Evolutionary conservation across 2,329 filamentous ascomycete species (phyloP).

Genomic region (Graphilbum ipis-grandicollis): DNA sequence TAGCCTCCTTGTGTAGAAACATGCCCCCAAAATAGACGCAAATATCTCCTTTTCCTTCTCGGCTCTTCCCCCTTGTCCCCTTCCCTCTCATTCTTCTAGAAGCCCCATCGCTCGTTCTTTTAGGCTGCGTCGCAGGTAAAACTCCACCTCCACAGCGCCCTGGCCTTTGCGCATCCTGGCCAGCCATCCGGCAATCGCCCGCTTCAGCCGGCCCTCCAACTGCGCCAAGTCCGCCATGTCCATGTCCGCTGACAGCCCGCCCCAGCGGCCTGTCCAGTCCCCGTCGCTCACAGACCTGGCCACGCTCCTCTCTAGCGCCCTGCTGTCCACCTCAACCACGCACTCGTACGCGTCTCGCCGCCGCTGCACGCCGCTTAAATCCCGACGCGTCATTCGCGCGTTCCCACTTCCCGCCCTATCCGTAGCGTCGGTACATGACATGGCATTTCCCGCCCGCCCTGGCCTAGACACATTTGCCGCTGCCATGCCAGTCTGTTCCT

Average conservation of each 20-base stretch:
- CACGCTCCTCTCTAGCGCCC: neutral
- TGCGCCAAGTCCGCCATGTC: slow-evolving; percentile 3
- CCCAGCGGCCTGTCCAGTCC: neutral
- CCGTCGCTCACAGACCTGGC: neutral
- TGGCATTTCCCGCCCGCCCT: too few species aligned
- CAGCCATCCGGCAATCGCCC: slow-evolving; percentile 5
- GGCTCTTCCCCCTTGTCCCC: neutral
- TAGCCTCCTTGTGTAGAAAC: too few species aligned
- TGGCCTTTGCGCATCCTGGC: neutral
- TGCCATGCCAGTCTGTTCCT: too few species aligned
- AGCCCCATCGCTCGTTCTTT: slow-evolving; percentile 1
- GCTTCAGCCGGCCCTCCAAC: slow-evolving; percentile 5
- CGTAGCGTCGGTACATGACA: neutral
- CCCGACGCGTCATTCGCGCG: too few species aligned
- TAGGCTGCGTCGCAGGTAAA: slow-evolving; percentile 6
- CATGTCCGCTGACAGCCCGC: slow-evolving; percentile 2
- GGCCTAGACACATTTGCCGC: too few species aligned
- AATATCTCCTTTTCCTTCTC: too few species aligned
- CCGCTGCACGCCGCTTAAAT: too few species aligned
- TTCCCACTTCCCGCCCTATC: neutral
- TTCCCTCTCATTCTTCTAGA: neutral
- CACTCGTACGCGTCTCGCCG: neutral
- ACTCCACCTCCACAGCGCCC: slow-evolving; percentile 4
- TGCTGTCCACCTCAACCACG: slow-evolving; percentile 1
- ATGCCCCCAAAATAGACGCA: too few species aligned